Conservation (phyloP, 352 stramenopile genomes). For the Globisporangium camurandrum region DNA sequence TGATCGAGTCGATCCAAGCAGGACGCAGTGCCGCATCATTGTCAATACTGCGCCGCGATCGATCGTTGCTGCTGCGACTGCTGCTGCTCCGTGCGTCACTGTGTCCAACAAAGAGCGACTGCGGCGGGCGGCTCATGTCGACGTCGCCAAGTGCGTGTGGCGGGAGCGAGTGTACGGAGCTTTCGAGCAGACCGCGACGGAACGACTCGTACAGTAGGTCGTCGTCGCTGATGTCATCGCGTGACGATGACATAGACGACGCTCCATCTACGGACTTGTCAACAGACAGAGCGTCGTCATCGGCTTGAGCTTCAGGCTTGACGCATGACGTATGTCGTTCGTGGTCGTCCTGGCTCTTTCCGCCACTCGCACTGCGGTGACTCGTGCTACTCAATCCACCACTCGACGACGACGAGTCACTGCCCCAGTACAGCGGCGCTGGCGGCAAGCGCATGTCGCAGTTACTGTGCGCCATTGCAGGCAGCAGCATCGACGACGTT, state of each 20-base stretch:
- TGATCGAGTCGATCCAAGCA: no score
- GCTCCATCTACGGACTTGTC: background rate
- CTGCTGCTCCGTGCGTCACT: background rate
- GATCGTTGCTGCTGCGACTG: constrained; percentile 4
- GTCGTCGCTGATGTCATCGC: constrained; percentile 2
- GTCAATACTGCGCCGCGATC: background rate
- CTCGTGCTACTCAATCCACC: no score
- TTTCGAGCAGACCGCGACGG: constrained; percentile 7
- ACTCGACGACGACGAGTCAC: constrained; percentile 19
- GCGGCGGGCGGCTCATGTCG: constrained; percentile 33
- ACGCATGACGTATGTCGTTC: no score
- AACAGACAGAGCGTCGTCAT: no score
- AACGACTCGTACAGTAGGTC: constrained; percentile 11
- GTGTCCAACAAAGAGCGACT: constrained; percentile 1
- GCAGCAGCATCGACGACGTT: constrained; percentile 38
- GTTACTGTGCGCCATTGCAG: constrained; percentile 19
- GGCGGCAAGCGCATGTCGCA: constrained; percentile 35
- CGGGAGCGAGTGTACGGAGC: constrained; percentile 22
- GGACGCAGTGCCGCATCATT: no score
- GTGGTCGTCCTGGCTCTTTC: no score
- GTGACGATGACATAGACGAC: background rate
- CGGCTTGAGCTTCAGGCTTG: no score
- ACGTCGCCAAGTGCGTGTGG: constrained; percentile 20
- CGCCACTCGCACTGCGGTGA: no score
- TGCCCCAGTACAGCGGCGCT: constrained; percentile 19